Percentiles rank a stretch among this genome's conserved stretches.
These are phyloP conservation scores for Inonotus obliquus DNA, from an alignment of 1,284 basidiomycete species.

Conservation along the genomic window DNA sequence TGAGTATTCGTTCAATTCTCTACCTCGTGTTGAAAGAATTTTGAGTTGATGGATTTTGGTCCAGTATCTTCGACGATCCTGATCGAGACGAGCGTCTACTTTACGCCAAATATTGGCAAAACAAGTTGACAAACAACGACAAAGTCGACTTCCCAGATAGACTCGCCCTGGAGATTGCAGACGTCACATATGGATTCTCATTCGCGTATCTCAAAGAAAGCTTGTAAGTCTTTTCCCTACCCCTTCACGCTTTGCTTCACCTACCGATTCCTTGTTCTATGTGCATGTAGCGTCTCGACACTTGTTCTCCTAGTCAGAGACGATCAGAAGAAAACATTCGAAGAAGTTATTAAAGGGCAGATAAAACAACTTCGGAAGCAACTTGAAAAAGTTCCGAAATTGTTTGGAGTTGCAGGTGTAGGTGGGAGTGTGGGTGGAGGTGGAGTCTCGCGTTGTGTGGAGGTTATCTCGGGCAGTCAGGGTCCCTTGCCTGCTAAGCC, in stretches of 20 bases:
- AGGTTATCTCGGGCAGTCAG: neutral
- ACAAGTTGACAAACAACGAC: conserved; percentile 59
- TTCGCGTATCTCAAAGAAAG: conserved; percentile 83
- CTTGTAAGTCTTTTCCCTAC: conserved; percentile 49
- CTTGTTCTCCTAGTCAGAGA: conserved; percentile 53
- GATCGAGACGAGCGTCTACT: conserved; percentile 53
- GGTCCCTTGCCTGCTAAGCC: conserved; percentile 17
- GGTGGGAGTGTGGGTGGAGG: too few relatives aligned
- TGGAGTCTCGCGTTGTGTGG: neutral
- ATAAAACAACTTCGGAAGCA: conserved; percentile 58
- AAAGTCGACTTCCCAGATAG: conserved; percentile 60
- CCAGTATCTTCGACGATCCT: conserved; percentile 49
- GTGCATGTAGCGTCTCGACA: conserved; percentile 61
- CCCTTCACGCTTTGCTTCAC: conserved; percentile 20
- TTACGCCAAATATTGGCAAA: conserved; percentile 74
- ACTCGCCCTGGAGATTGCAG: conserved; percentile 55
- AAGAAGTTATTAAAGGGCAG: conserved; percentile 44
- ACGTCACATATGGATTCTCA: conserved; percentile 60
- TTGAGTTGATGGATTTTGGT: too few relatives aligned
- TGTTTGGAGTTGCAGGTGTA: neutral
- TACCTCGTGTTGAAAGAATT: neutral
- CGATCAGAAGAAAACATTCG: conserved; percentile 46
- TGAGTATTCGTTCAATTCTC: conserved; percentile 33
- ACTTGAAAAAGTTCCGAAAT: conserved; percentile 37
- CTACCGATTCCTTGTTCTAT: neutral